Evolutionary conservation across 495 filamentous ascomycete genomes (phyloP).

Genomic region (Delitschia confertaspora): DNA sequence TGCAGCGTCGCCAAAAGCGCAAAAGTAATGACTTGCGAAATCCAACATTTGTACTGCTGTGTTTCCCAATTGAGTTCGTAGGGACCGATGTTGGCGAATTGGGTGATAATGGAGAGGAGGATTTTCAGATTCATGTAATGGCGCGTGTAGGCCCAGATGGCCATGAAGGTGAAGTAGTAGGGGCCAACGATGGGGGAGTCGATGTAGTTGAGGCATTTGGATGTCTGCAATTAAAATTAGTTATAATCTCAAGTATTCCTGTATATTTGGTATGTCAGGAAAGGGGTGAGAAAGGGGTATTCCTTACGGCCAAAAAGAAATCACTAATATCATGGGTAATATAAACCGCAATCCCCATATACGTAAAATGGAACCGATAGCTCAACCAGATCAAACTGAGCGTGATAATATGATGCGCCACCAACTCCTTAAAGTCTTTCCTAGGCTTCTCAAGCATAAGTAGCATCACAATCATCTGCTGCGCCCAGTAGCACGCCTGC

Average conservation of each 20-base stretch:
- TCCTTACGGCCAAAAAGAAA: conserved; percentile 89
- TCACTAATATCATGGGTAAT: conserved; percentile 94
- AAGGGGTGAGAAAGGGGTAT: background rate
- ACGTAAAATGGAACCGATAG: conserved; percentile 97
- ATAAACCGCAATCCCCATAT: conserved; percentile 94
- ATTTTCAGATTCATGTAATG: conserved; percentile 88
- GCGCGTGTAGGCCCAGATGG: conserved; percentile 82
- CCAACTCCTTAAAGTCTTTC: conserved; percentile 94
- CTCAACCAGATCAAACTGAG: conserved; percentile 77
- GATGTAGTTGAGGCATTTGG: conserved; percentile 89
- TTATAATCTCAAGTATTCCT: background rate
- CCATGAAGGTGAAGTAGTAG: conserved; percentile 78
- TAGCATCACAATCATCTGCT: conserved; percentile 84
- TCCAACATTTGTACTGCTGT: conserved; percentile 39
- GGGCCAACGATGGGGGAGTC: conserved; percentile 66
- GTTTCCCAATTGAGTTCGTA: conserved; percentile 41
- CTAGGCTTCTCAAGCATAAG: conserved; percentile 89
- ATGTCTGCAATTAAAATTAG: conserved; percentile 50
- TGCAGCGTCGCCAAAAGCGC: conserved; percentile 32
- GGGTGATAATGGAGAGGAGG: conserved; percentile 71
- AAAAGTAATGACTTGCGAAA: conserved; percentile 35
- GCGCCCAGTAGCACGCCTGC: conserved; percentile 91
- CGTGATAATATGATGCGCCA: conserved; percentile 89
- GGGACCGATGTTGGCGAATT: conserved; percentile 82
- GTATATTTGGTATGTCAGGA: background rate